phyloP scores from a whole-genome alignment of 257 asterid species.

The Fraxinus americana region DNA sequence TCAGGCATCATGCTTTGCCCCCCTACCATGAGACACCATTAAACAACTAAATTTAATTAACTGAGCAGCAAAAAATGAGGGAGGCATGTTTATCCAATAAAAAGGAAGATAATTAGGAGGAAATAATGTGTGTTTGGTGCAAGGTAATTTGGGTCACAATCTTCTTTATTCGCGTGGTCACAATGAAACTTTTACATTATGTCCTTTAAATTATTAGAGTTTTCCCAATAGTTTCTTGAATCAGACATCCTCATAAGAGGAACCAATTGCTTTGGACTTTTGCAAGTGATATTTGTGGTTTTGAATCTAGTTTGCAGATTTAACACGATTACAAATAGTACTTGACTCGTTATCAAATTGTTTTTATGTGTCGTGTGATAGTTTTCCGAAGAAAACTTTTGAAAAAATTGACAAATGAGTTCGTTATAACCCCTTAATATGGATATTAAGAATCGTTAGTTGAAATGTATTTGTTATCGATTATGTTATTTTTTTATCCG shows the following conservation, averaged over 20 bases:
- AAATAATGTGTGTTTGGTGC: too few relatives aligned
- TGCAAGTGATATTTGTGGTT: neutral
- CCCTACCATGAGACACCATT: constrained; percentile 49
- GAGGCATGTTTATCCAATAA: neutral
- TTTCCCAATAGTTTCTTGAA: neutral
- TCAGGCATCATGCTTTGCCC: constrained; percentile 36
- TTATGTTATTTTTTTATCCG: neutral
- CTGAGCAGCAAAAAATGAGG: neutral
- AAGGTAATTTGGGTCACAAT: too few relatives aligned
- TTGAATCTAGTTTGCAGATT: neutral
- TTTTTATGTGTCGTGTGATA: neutral
- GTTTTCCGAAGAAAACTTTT: neutral
- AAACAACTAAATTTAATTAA: constrained; percentile 13
- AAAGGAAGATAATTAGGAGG: too few relatives aligned
- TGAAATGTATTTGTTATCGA: neutral
- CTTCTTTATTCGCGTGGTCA: too few relatives aligned
- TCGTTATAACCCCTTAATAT: too few relatives aligned
- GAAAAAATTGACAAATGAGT: neutral
- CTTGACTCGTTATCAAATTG: too few relatives aligned
- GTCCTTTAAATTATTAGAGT: neutral
- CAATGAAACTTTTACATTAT: neutral
- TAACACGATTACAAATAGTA: too few relatives aligned
- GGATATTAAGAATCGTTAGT: too few relatives aligned
- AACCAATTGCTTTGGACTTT: neutral
- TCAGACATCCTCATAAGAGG: neutral